Conservation (phyloP, 1,284 basidiomycete genomes). For the Puccinia polysora region DNA sequence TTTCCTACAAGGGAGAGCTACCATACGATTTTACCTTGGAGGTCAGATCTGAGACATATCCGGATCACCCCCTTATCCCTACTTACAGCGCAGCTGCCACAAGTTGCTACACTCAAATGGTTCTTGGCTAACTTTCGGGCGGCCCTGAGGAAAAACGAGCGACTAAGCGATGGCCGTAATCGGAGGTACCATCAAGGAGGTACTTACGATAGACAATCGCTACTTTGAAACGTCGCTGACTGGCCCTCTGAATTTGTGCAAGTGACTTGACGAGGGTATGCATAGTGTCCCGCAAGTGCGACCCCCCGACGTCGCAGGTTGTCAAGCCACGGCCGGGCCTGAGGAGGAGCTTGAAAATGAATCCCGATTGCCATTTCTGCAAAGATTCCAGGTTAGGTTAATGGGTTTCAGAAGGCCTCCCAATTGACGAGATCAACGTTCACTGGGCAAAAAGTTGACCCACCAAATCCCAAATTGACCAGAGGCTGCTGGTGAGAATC, state of each 20-base stretch:
- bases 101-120: neutral
- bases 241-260: neutral
- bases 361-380: neutral
- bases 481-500: neutral
- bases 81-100: constrained; percentile 9
- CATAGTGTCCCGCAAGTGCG: constrained; percentile 17
- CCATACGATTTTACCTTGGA: neutral
- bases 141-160: neutral
- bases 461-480: too few relatives aligned
- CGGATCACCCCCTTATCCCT: neutral
- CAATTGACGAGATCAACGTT: too few relatives aligned
- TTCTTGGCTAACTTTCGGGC: neutral
- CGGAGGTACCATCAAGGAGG: neutral
- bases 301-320: neutral
- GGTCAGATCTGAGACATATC: neutral
- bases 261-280: neutral
- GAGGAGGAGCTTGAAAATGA: neutral
- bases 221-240: neutral
- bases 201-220: constrained; percentile 7
- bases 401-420: too few relatives aligned
- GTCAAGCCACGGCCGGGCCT: neutral
- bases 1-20: neutral
- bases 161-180: neutral
- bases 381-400: neutral
- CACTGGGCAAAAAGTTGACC: too few relatives aligned